Conservation (phyloP, 306 rosid species). For the Castanea crenata region DNA sequence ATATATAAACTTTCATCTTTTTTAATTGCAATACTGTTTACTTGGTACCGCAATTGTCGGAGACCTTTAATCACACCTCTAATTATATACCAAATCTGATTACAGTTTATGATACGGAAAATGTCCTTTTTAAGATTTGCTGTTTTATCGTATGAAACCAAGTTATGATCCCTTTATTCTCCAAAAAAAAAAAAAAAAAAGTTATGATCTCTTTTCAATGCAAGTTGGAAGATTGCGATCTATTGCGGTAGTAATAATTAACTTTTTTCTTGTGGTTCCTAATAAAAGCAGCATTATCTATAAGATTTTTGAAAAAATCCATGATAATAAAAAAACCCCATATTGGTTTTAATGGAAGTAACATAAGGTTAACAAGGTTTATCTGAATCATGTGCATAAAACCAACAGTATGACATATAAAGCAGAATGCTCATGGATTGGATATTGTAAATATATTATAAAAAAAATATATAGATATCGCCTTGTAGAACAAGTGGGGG, state of each 20-base stretch:
- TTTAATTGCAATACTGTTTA: too few species aligned
- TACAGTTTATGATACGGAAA: not conserved
- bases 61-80: not conserved
- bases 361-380: constrained; percentile 13
- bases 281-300: constrained; percentile 23
- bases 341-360: constrained; percentile 15
- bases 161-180: constrained; percentile 11
- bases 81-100: not conserved
- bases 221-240: constrained; percentile 36
- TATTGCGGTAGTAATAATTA: not conserved
- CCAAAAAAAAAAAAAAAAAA: not conserved
- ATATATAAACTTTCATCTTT: too few species aligned
- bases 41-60: too few species aligned
- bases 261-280: constrained; percentile 14
- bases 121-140: constrained; percentile 9
- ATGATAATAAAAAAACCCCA: not conserved
- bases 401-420: not conserved
- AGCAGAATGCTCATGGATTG: not conserved
- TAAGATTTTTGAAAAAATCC: constrained; percentile 13
- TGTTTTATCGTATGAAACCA: not conserved
- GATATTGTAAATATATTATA: constrained; percentile 11
- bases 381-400: constrained; percentile 8
- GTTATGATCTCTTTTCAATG: constrained; percentile 19
- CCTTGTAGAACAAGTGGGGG: constrained; percentile 19
- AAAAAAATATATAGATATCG: not conserved